phyloP scores from a whole-genome alignment of 2,329 filamentous ascomycete genomes.

The Pezizomycotina sp. region DNA sequence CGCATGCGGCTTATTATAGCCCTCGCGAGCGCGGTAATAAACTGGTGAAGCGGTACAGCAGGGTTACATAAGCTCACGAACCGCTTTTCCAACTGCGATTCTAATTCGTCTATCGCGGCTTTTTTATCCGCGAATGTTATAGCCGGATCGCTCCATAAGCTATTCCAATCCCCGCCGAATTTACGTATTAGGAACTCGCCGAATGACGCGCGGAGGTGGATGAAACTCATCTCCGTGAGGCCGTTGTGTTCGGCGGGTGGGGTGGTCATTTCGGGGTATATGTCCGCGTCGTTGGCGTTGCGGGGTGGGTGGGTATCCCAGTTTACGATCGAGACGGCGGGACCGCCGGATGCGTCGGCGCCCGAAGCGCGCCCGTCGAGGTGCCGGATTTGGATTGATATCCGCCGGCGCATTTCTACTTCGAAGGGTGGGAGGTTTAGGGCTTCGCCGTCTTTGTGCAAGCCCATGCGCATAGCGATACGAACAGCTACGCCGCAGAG shows the following conservation, averaged over 20 bases:
- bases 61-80: too few species aligned
- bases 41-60: too few species aligned
- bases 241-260: constrained; percentile 7
- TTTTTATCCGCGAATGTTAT: too few species aligned
- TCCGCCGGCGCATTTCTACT: constrained; percentile 41
- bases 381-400: constrained; percentile 49
- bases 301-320: constrained; percentile 14
- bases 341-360: constrained; percentile 36
- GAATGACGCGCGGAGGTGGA: too few species aligned
- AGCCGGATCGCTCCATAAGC: too few species aligned
- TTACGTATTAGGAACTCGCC: too few species aligned
- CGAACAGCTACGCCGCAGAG: constrained; percentile 45
- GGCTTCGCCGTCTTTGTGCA: constrained; percentile 39
- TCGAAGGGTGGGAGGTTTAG: constrained; percentile 41
- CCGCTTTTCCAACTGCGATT: too few species aligned
- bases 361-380: constrained; percentile 42
- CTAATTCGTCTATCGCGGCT: too few species aligned
- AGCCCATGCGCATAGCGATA: constrained; percentile 43
- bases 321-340: constrained; percentile 27
- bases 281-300: constrained; percentile 11
- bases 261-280: constrained; percentile 16
- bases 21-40: too few species aligned
- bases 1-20: too few species aligned
- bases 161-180: too few species aligned
- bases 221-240: constrained; percentile 17